Evolutionary conservation across 305 asterid species (phyloP).

Genomic region (Rubia tinctorum): DNA sequence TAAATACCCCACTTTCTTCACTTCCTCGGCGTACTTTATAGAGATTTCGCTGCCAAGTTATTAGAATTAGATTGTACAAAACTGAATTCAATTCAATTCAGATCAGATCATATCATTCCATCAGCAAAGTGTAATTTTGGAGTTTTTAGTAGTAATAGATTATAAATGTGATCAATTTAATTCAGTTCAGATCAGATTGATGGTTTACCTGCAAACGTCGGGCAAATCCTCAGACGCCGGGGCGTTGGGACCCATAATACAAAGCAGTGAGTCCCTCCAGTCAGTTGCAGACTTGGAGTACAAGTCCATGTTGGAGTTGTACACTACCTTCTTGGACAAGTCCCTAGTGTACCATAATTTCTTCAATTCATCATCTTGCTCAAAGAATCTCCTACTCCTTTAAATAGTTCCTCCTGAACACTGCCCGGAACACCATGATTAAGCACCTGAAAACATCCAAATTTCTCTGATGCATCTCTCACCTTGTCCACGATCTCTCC

Average conservation of each 20-base stretch:
- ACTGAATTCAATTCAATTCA: too few relatives aligned
- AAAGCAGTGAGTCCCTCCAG: too few relatives aligned
- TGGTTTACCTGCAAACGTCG: conserved; percentile 6
- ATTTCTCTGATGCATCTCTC: conserved; percentile 14
- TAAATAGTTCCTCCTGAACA: conserved; percentile 4
- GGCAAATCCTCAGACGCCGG: conserved; percentile 17
- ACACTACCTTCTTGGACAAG: too few relatives aligned
- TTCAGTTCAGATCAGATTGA: too few relatives aligned
- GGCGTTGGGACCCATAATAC: too few relatives aligned
- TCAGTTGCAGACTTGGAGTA: too few relatives aligned
- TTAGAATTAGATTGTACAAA: too few relatives aligned
- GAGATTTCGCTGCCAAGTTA: conserved; percentile 32
- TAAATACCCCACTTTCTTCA: conserved; percentile 25
- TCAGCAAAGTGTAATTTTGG: too few relatives aligned
- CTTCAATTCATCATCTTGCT: conserved; percentile 44
- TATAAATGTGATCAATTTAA: too few relatives aligned
- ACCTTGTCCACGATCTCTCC: conserved; percentile 13
- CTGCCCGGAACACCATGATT: conserved; percentile 15
- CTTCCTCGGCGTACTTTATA: conserved; percentile 30
- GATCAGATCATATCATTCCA: too few relatives aligned
- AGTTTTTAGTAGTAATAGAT: too few relatives aligned
- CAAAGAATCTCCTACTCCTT: conserved; percentile 18
- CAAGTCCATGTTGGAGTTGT: too few relatives aligned
- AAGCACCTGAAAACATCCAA: conserved; percentile 18
- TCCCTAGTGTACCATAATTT: conserved; percentile 37